Evolutionary conservation across 352 stramenopile genomes (phyloP).

Genomic region (Phytophthora idaei): DNA sequence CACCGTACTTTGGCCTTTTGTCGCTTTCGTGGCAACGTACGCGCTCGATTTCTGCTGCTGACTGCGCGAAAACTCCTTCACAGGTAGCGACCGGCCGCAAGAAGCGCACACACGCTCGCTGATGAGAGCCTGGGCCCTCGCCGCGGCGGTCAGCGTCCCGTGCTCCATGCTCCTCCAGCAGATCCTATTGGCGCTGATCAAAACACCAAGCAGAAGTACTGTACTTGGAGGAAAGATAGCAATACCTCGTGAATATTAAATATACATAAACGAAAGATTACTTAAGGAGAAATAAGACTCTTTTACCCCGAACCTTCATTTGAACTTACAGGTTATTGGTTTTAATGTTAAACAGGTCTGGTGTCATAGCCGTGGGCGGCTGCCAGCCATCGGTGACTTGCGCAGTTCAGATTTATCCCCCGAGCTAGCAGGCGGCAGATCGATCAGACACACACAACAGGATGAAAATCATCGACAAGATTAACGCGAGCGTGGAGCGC

Average conservation of each 20-base stretch:
- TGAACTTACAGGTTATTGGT: not conserved
- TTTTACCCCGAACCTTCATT: not conserved
- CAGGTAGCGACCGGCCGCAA: conserved; percentile 36
- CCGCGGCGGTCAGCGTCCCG: conserved; percentile 8
- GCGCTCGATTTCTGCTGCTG: conserved; percentile 48
- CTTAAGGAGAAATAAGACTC: too few species aligned
- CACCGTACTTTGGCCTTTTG: not conserved
- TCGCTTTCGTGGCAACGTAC: conserved; percentile 37
- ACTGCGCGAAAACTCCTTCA: conserved; percentile 49
- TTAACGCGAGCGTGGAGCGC: conserved; percentile 75
- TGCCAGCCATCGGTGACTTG: conserved; percentile 21
- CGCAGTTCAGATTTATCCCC: conserved; percentile 25
- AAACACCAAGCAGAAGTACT: not conserved
- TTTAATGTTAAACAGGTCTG: not conserved
- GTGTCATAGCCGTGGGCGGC: conserved; percentile 21
- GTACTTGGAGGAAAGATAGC: not conserved
- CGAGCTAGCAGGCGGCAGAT: not conserved
- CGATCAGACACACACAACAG: not conserved
- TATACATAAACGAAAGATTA: too few species aligned
- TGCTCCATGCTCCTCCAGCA: conserved; percentile 22
- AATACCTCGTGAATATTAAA: not conserved
- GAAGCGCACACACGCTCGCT: not conserved
- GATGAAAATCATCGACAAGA: conserved; percentile 93
- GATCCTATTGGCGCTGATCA: conserved; percentile 9
- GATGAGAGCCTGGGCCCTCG: conserved; percentile 13